A percentile compares a stretch with the other conserved stretches of the same genome.
phyloP scores from a whole-genome alignment of 768 basidiomycete genomes.

The Mrakia hoshinonis region DNA sequence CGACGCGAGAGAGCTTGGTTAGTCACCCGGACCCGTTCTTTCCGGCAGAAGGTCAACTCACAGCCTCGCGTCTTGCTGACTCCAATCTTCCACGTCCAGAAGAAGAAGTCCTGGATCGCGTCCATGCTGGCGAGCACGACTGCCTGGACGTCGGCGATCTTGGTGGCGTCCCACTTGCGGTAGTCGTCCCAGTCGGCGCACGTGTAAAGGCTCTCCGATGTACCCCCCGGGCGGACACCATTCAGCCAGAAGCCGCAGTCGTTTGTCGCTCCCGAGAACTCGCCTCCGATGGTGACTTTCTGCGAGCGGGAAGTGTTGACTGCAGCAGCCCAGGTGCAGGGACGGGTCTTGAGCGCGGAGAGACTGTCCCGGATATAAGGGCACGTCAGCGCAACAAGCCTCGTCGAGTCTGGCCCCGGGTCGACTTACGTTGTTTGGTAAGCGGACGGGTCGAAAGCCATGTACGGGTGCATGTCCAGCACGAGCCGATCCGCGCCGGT shows the following conservation, averaged over 20 bases:
- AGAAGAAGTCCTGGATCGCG: conserved; percentile 21
- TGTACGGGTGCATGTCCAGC: conserved; percentile 55
- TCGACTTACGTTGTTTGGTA: conserved; percentile 15
- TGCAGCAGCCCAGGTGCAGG: conserved; percentile 52
- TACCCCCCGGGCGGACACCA: conserved; percentile 44
- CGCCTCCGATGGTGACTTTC: conserved; percentile 74
- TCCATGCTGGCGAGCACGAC: conserved; percentile 23
- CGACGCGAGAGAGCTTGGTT: background rate
- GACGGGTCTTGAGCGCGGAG: background rate
- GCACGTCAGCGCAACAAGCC: background rate
- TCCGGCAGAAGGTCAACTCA: background rate
- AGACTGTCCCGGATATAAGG: background rate
- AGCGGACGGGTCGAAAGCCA: conserved; percentile 27
- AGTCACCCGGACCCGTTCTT: background rate
- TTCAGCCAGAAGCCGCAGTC: conserved; percentile 43
- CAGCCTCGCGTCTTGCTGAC: conserved; percentile 49
- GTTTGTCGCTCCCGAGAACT: conserved; percentile 46
- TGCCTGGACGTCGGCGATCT: conserved; percentile 8
- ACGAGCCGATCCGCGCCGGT: conserved; percentile 70
- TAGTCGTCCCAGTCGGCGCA: conserved; percentile 20
- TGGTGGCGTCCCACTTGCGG: conserved; percentile 8
- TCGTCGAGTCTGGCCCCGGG: conserved; percentile 51
- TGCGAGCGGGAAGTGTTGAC: conserved; percentile 74
- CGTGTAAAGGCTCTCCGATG: too few relatives aligned
- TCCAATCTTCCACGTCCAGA: conserved; percentile 64